Evolutionary conservation across 768 basidiomycete genomes (phyloP).

Genomic region (Termitomyces sp.): DNA sequence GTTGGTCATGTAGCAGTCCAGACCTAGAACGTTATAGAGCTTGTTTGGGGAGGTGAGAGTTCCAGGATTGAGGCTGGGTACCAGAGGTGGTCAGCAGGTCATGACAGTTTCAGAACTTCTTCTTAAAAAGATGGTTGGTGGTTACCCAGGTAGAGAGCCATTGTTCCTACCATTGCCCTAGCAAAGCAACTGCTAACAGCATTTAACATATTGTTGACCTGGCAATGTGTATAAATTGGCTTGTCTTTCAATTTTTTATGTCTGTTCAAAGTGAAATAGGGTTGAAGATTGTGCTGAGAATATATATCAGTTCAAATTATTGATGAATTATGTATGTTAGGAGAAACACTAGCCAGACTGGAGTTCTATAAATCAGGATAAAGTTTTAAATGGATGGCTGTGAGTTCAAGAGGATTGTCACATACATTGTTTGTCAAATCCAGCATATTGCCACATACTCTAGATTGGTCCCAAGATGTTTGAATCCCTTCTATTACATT

Average conservation of each 20-base stretch:
- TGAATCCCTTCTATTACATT: neutral
- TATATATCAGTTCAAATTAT: neutral
- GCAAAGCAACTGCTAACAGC: constrained; percentile 10
- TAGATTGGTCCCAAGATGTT: neutral
- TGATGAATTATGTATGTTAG: neutral
- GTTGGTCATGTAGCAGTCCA: too few species aligned
- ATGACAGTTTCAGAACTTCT: constrained; percentile 10
- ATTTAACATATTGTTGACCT: constrained; percentile 12
- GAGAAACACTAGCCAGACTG: neutral
- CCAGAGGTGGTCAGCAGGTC: too few species aligned
- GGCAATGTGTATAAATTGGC: constrained; percentile 10
- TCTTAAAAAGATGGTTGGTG: neutral
- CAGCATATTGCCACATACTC: neutral
- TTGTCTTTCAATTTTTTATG: constrained; percentile 10
- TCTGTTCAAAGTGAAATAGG: neutral
- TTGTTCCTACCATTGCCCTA: constrained; percentile 4
- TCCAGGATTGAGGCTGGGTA: too few species aligned
- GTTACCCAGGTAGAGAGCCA: neutral
- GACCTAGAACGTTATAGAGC: too few species aligned
- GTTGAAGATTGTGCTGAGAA: constrained; percentile 2
- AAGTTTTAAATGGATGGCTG: neutral
- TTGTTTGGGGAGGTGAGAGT: too few species aligned
- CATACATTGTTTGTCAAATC: neutral
- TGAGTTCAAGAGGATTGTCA: neutral
- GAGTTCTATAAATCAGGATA: neutral